A percentile compares a stretch with the other conserved stretches of the same genome.
These are phyloP conservation scores for Trichodelitschia bisporula DNA, from an alignment of 495 filamentous ascomycete genomes.

Conservation along the genomic window DNA sequence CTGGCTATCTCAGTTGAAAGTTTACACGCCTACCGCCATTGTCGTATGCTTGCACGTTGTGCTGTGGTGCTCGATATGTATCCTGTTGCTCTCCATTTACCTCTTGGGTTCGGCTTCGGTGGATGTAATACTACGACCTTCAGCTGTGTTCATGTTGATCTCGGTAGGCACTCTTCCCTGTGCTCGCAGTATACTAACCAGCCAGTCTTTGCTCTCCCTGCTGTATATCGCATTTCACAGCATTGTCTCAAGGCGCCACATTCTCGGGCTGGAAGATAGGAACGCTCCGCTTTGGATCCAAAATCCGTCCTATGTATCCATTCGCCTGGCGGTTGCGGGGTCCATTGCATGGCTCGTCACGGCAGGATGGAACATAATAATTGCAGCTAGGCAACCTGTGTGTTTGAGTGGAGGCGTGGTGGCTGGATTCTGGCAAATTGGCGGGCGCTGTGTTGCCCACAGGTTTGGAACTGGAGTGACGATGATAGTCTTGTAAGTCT, in stretches of 20 bases:
- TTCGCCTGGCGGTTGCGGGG: slow-evolving; percentile 6
- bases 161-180: slow-evolving; percentile 5
- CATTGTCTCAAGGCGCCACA: slow-evolving; percentile 5
- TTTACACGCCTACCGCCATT: slow-evolving; percentile 7
- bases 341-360: slow-evolving; percentile 10
- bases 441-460: slow-evolving; percentile 5
- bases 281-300: slow-evolving; percentile 4
- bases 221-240: slow-evolving; percentile 8
- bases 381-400: slow-evolving; percentile 7
- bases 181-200: not conserved
- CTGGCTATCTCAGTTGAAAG: not conserved
- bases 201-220: slow-evolving; percentile 7
- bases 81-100: slow-evolving; percentile 4
- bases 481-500: slow-evolving; percentile 8
- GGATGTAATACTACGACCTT: slow-evolving; percentile 5
- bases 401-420: slow-evolving; percentile 4
- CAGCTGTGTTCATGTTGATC: slow-evolving; percentile 6
- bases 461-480: slow-evolving; percentile 4
- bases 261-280: slow-evolving; percentile 1
- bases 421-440: slow-evolving; percentile 5
- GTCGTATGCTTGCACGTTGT: slow-evolving; percentile 7
- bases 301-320: slow-evolving; percentile 9
- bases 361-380: slow-evolving; percentile 10
- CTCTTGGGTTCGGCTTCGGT: slow-evolving; percentile 4
- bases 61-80: slow-evolving; percentile 8